These are phyloP conservation scores for Thelephora ganbajun DNA, from an alignment of 768 basidiomycete genomes.

Conservation along the genomic window DNA sequence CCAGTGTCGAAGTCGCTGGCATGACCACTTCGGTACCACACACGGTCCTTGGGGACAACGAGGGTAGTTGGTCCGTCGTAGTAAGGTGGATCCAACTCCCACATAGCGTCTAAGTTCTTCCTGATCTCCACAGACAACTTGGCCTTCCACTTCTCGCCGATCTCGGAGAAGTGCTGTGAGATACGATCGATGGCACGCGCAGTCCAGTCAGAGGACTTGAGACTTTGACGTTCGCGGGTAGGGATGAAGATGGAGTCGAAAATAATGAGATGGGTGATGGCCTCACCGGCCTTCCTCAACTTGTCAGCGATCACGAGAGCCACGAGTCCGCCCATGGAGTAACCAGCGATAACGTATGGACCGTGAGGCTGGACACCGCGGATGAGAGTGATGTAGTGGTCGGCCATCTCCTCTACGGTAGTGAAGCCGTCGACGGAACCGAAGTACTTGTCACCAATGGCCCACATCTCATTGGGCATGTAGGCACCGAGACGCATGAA, in stretches of 20 bases:
- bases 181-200: conserved; percentile 18
- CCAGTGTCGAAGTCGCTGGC: conserved; percentile 14
- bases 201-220: conserved; percentile 18
- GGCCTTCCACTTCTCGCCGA: conserved; percentile 18
- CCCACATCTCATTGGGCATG: conserved; percentile 20
- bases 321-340: conserved; percentile 18
- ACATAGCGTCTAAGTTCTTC: conserved; percentile 20
- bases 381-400: conserved; percentile 19
- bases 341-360: conserved; percentile 15
- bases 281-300: conserved; percentile 12
- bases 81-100: conserved; percentile 17
- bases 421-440: conserved; percentile 17
- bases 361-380: conserved; percentile 14
- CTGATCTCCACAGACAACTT: conserved; percentile 17
- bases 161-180: conserved; percentile 18
- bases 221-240: conserved; percentile 13
- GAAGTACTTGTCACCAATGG: conserved; percentile 19
- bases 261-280: conserved; percentile 14
- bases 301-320: conserved; percentile 16
- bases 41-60: conserved; percentile 18
- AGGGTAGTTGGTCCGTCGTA: conserved; percentile 14
- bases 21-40: conserved; percentile 18
- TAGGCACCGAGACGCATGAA: conserved; percentile 19
- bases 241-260: conserved; percentile 19
- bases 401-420: conserved; percentile 17